Percentiles rank a stretch among this genome's conserved stretches.
Conservation (phyloP, 2,329 filamentous ascomycete genomes). For the Claviceps africana region DNA sequence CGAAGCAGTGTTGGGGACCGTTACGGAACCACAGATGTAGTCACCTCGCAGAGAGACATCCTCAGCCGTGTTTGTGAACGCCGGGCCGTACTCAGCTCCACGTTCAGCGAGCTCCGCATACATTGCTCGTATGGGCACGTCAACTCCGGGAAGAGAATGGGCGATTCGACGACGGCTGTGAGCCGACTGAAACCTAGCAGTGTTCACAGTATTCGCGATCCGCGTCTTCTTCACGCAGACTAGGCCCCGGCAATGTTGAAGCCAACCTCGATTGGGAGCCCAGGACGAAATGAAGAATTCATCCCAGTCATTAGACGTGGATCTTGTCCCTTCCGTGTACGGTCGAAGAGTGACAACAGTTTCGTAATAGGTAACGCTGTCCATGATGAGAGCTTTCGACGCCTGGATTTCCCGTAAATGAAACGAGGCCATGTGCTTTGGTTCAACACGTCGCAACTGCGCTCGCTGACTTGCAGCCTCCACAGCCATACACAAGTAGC, state of each 20-base stretch:
- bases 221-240: constrained; percentile 21
- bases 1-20: constrained; percentile 26
- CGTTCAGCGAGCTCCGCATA: constrained; percentile 13
- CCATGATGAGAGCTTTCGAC: constrained; percentile 15
- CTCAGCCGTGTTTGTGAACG: constrained; percentile 11
- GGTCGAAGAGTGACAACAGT: constrained; percentile 12
- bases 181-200: not conserved
- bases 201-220: constrained; percentile 11
- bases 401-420: constrained; percentile 15
- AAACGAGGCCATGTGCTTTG: constrained; percentile 10
- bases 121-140: constrained; percentile 10
- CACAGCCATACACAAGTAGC: constrained; percentile 36
- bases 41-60: constrained; percentile 15
- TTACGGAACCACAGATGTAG: constrained; percentile 4
- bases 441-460: constrained; percentile 10
- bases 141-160: not conserved
- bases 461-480: constrained; percentile 29
- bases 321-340: constrained; percentile 15
- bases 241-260: constrained; percentile 42
- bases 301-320: constrained; percentile 32
- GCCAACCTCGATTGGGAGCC: constrained; percentile 37
- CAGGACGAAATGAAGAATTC: constrained; percentile 44
- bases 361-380: constrained; percentile 14
- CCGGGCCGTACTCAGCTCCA: constrained; percentile 15
- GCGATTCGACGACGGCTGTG: not conserved